These are phyloP conservation scores for Lagerstroemia speciosa DNA, from an alignment of 345 rosid species.

Conservation along the genomic window DNA sequence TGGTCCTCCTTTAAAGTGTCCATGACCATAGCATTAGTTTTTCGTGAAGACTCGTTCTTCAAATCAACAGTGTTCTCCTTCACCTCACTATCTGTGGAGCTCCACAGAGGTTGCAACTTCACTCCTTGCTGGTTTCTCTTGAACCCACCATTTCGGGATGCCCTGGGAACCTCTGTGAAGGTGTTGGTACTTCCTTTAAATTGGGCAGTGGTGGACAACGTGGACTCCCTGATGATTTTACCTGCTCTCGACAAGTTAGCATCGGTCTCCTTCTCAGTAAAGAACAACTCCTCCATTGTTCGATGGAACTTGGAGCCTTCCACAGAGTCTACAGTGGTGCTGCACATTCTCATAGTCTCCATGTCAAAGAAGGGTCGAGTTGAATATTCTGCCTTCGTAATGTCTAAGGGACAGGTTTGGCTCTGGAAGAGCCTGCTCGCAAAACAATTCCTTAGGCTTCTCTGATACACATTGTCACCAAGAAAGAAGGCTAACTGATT, in stretches of 20 bases:
- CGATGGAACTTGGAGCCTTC: constrained; percentile 25
- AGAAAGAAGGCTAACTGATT: constrained; percentile 10
- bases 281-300: constrained; percentile 26
- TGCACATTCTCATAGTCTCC: constrained; percentile 36
- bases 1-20: constrained; percentile 33
- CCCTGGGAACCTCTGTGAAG: constrained; percentile 32
- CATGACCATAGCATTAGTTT: constrained; percentile 65
- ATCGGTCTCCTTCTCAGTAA: constrained; percentile 27
- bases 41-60: constrained; percentile 55
- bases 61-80: constrained; percentile 19
- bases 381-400: constrained; percentile 12
- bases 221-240: constrained; percentile 28
- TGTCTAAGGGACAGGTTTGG: constrained; percentile 13
- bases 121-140: constrained; percentile 30
- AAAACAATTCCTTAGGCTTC: constrained; percentile 12
- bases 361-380: constrained; percentile 27
- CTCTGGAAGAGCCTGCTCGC: constrained; percentile 10
- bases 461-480: constrained; percentile 14
- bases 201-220: constrained; percentile 21
- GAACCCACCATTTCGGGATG: constrained; percentile 33
- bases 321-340: constrained; percentile 35
- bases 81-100: constrained; percentile 43
- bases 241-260: constrained; percentile 30
- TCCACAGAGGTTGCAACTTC: constrained; percentile 44
- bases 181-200: constrained; percentile 27